phyloP scores from a whole-genome alignment of 2,329 filamentous ascomycete species.

The Cladophialophora immunda region DNA sequence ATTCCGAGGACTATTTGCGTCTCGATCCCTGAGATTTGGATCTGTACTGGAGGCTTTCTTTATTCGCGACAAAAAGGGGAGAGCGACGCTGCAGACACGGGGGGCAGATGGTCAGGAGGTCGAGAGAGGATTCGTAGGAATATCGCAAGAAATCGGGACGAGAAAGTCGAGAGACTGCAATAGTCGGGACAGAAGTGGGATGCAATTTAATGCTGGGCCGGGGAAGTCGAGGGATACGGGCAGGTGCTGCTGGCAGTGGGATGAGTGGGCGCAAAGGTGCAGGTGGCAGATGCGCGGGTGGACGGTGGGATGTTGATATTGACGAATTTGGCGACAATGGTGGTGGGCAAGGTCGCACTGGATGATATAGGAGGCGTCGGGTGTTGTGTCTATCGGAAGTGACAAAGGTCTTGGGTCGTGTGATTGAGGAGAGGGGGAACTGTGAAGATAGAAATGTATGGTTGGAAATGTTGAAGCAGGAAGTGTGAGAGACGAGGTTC shows the following conservation, averaged over 20 bases:
- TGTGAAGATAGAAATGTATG: conserved; percentile 25
- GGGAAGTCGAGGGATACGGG: not conserved
- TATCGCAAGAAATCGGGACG: not conserved
- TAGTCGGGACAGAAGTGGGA: conserved; percentile 12
- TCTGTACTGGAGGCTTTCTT: conserved; percentile 9
- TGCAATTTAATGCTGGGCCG: conserved; percentile 12
- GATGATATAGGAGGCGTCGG: conserved; percentile 11
- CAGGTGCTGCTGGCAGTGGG: conserved; percentile 2
- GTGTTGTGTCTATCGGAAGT: conserved; percentile 17
- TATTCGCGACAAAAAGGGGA: conserved; percentile 5
- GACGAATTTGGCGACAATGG: conserved; percentile 6
- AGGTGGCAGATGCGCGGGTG: conserved; percentile 12
- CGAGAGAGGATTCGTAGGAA: not conserved
- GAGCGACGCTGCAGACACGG: not conserved
- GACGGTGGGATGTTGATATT: conserved; percentile 20
- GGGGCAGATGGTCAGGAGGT: not conserved
- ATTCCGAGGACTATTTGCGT: conserved; percentile 2
- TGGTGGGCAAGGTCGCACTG: conserved; percentile 6
- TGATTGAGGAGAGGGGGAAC: conserved; percentile 22
- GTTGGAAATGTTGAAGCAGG: conserved; percentile 25
- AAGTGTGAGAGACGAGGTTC: conserved; percentile 21
- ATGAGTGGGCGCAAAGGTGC: conserved; percentile 7
- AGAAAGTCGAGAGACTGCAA: conserved; percentile 7
- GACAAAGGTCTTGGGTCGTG: conserved; percentile 17
- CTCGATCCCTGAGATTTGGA: conserved; percentile 11